Conservation (phyloP, 2,329 filamentous ascomycete species). For the Thelonectria discophora region DNA sequence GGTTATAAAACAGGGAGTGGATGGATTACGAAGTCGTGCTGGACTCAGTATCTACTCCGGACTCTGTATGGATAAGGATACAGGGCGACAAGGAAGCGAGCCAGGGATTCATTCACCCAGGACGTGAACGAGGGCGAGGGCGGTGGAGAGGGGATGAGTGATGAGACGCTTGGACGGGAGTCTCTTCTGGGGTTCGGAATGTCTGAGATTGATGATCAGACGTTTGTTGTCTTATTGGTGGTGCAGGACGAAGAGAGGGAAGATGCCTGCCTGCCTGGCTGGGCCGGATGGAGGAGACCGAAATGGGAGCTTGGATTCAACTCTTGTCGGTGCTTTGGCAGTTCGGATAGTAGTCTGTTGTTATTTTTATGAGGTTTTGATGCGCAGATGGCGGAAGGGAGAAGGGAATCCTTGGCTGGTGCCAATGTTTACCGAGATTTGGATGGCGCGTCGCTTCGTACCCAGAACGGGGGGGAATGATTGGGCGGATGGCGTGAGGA, state of each 20-base stretch:
- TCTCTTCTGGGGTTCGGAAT: constrained; percentile 1
- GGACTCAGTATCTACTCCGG: no score
- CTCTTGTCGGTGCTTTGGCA: no score
- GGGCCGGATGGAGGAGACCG: no score
- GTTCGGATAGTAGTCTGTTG: neutral
- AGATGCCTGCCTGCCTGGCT: neutral
- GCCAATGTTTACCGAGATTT: constrained; percentile 28
- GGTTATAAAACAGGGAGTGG: no score
- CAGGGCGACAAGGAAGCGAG: neutral
- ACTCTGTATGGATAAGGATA: no score
- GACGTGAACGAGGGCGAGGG: constrained; percentile 18
- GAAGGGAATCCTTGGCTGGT: constrained; percentile 14
- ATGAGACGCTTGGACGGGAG: constrained; percentile 16
- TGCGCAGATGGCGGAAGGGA: constrained; percentile 17
- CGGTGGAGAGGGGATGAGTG: constrained; percentile 14
- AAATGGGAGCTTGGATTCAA: no score
- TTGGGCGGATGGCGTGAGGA: neutral
- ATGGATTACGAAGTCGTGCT: no score
- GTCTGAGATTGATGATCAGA: constrained; percentile 12
- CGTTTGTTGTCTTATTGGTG: constrained; percentile 12
- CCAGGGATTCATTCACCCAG: constrained; percentile 1
- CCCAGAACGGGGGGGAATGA: constrained; percentile 3
- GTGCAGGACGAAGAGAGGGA: neutral
- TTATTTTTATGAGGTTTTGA: constrained; percentile 10
- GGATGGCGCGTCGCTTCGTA: constrained; percentile 23